phyloP scores from a whole-genome alignment of 2,329 filamentous ascomycete genomes.

The Talaromyces sp. region DNA sequence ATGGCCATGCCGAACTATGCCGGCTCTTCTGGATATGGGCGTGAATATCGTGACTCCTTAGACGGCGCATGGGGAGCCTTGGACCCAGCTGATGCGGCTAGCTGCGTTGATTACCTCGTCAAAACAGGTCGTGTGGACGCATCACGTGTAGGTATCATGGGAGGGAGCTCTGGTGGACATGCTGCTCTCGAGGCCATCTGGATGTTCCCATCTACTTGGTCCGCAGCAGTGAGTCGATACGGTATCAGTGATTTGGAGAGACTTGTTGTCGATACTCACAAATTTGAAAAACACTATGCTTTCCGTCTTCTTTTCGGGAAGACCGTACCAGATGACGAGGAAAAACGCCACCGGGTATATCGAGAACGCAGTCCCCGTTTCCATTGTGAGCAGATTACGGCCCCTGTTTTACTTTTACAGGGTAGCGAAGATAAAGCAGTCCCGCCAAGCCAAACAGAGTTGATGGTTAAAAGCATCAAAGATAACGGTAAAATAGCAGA shows the following conservation, averaged over 20 bases:
- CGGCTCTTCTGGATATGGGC: slow-evolving; percentile 48
- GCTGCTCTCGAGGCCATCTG: slow-evolving; percentile 46
- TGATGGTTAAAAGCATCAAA: slow-evolving; percentile 33
- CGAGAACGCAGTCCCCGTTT: slow-evolving; percentile 45
- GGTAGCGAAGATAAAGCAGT: slow-evolving; percentile 53
- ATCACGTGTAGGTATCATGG: slow-evolving; percentile 43
- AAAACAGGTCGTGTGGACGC: slow-evolving; percentile 30
- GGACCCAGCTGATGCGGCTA: slow-evolving; percentile 47
- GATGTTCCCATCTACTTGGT: slow-evolving; percentile 42
- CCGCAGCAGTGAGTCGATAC: slow-evolving; percentile 45
- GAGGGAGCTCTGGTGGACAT: slow-evolving; percentile 50
- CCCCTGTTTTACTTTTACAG: slow-evolving; percentile 52
- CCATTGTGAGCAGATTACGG: slow-evolving; percentile 43
- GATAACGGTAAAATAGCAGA: neutral
- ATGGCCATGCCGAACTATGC: slow-evolving; percentile 48
- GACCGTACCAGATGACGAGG: slow-evolving; percentile 26
- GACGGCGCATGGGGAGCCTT: slow-evolving; percentile 47
- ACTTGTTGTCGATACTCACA: slow-evolving; percentile 47
- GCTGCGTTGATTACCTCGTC: slow-evolving; percentile 40
- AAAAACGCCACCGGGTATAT: slow-evolving; percentile 39
- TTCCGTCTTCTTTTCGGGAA: slow-evolving; percentile 37
- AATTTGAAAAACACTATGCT: slow-evolving; percentile 52
- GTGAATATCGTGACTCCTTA: slow-evolving; percentile 45
- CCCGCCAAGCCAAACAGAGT: slow-evolving; percentile 50
- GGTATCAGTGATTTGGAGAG: slow-evolving; percentile 48